Conservation (phyloP, 176 grass and related monocot genomes). For the Thinopyrum elongatum region DNA sequence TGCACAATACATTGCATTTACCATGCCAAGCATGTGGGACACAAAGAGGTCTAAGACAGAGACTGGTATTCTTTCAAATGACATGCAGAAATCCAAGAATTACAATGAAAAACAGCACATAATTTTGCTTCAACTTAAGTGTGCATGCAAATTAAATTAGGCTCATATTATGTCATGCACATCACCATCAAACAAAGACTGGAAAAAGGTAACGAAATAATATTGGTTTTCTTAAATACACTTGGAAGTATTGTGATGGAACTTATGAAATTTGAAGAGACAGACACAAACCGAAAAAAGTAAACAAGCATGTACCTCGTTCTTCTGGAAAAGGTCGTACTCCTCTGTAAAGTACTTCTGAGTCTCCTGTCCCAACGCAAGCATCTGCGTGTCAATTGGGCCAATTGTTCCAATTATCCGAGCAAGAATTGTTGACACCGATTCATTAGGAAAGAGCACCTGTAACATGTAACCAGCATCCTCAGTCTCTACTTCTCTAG, state of each 20-base stretch:
- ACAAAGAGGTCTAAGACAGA: conserved; percentile 2
- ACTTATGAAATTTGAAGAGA: not conserved
- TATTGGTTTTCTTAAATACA: not conserved
- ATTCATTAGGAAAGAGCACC: conserved; percentile 96
- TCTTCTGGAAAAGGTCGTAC: conserved; percentile 78
- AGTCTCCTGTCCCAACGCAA: conserved; percentile 70
- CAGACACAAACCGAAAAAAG: conserved; percentile 11
- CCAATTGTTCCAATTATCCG: conserved; percentile 91
- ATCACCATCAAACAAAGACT: not conserved
- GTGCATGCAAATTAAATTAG: not conserved
- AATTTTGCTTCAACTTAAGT: not conserved
- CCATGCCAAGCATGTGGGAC: not conserved
- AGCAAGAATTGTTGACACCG: conserved; percentile 85
- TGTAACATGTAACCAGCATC: conserved; percentile 40
- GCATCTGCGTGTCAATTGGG: conserved; percentile 91
- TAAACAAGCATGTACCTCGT: conserved; percentile 54
- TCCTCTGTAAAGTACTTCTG: conserved; percentile 85
- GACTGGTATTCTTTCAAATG: not conserved
- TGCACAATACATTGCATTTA: conserved; percentile 12
- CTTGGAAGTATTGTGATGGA: not conserved
- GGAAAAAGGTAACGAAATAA: not conserved
- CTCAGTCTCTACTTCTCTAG: not conserved
- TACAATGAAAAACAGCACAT: not conserved
- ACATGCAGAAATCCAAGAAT: not conserved
- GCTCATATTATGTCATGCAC: not conserved